Evolutionary conservation across 495 filamentous ascomycete genomes (phyloP), one percentile per base, ranked within the genome.

Genomic region (Podospora didyma): DNA sequence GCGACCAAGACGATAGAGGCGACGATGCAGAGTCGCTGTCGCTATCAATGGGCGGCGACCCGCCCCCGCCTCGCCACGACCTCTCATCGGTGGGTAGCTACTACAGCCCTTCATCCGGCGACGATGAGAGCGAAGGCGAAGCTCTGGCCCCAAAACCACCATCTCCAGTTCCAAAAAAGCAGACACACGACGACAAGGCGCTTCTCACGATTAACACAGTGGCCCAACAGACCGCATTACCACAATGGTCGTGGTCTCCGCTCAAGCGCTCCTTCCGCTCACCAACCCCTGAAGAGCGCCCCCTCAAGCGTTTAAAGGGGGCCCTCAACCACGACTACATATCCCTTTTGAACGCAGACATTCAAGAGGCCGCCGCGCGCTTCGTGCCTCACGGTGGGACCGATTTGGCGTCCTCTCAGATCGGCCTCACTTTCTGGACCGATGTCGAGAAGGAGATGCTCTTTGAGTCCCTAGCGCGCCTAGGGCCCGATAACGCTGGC

Each of bases 371-470:
- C 35, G 62, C 74, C 1, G 50, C 63, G 4, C 62, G 65, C 9
- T 58, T 69, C 26, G 22, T 73, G 3, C 47, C 60, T 1, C 56
- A 56, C 31, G 65, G 60, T 34, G 51, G 46, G 16, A 24, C 23
- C 10, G 16, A 37, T 7, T 57, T 79, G 5, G 19, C 19, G 1
- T 19, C 61, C n/a, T 80, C 79, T 2, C 86, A 89, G 59, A 69
- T 89, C 64, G 90, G 89, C 20, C 73, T 80, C 19, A 83, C 86
- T 10, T 50, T 70, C 14, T 97, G 93, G 93, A 84, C 81, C 0
- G 47, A 69, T 0, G 60, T 71, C 6, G 93, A 97, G 67, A 94
- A 94, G 62, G 69, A 78, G 17, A 49, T 69, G 2, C 82, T 96
- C 51, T 96, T 91, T 68, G 69, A 78, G 6, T 75, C 79, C 1